Evolutionary conservation across 192 early-diverging fungal genomes (phyloP).

Genomic region (Backusella parvicylindrica): DNA sequence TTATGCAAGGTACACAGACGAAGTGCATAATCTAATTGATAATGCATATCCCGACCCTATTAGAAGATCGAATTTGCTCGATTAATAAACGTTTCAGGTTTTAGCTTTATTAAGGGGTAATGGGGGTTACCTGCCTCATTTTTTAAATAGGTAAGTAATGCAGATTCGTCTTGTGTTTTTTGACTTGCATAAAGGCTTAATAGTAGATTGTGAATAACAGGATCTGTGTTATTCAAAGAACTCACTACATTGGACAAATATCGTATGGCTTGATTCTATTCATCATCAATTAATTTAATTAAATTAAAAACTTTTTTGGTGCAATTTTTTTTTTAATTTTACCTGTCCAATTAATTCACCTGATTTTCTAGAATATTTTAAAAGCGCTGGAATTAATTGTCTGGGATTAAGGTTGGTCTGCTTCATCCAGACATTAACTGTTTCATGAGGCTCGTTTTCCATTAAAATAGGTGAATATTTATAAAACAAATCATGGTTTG

Average conservation of each 20-base stretch:
- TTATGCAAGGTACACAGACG: conserved; percentile 82
- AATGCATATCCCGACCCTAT: conserved; percentile 71
- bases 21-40: conserved; percentile 89
- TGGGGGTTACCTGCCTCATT: conserved; percentile 35
- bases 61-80: background rate
- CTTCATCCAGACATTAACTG: conserved; percentile 85
- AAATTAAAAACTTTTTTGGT: background rate
- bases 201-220: conserved; percentile 91
- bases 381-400: conserved; percentile 82
- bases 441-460: conserved; percentile 77
- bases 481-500: conserved; percentile 80
- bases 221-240: conserved; percentile 75
- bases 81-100: background rate
- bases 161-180: conserved; percentile 62
- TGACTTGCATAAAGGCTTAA: conserved; percentile 73
- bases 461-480: conserved; percentile 84
- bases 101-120: too few relatives aligned
- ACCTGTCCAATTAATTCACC: conserved; percentile 31
- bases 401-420: conserved; percentile 79
- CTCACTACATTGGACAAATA: conserved; percentile 85
- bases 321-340: background rate
- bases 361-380: conserved; percentile 63
- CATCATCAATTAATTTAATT: conserved; percentile 1
- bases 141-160: conserved; percentile 74
- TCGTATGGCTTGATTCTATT: conserved; percentile 80